Evolutionary conservation across 352 stramenopile genomes (phyloP).

Genomic region (Globisporangium splendens): DNA sequence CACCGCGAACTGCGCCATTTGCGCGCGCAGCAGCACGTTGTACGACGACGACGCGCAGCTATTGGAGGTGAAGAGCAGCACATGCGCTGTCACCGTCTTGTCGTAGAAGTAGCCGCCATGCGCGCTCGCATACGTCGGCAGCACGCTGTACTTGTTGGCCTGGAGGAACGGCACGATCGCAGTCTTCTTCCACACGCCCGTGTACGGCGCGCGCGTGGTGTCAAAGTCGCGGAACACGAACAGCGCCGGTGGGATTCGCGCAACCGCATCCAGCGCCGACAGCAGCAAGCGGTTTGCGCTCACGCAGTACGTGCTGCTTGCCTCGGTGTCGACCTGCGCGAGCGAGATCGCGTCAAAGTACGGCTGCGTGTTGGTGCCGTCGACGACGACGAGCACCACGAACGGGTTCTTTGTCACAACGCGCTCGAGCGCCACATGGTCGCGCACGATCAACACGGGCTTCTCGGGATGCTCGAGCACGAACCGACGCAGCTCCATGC

Average conservation of each 20-base stretch:
- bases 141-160: conserved; percentile 26
- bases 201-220: conserved; percentile 13
- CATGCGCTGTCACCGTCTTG: conserved; percentile 17
- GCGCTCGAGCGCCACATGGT: conserved; percentile 8
- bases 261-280: conserved; percentile 5
- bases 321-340: conserved; percentile 23
- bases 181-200: conserved; percentile 22
- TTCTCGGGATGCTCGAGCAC: conserved; percentile 24
- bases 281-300: conserved; percentile 22
- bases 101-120: conserved; percentile 31
- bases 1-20: conserved; percentile 14
- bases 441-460: conserved; percentile 15
- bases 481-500: conserved; percentile 37
- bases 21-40: conserved; percentile 10
- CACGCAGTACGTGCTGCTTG: conserved; percentile 19
- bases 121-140: conserved; percentile 24
- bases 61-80: conserved; percentile 34
- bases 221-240: conserved; percentile 34
- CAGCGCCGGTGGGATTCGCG: conserved; percentile 16
- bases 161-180: conserved; percentile 25
- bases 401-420: conserved; percentile 22
- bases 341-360: conserved; percentile 31
- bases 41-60: conserved; percentile 5
- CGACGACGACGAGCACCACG: conserved; percentile 32
- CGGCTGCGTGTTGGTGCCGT: conserved; percentile 25